Base-by-base conservation (phyloP, 2,329 filamentous ascomycete species). In the Aspergillus pseudoterreus region DNA sequence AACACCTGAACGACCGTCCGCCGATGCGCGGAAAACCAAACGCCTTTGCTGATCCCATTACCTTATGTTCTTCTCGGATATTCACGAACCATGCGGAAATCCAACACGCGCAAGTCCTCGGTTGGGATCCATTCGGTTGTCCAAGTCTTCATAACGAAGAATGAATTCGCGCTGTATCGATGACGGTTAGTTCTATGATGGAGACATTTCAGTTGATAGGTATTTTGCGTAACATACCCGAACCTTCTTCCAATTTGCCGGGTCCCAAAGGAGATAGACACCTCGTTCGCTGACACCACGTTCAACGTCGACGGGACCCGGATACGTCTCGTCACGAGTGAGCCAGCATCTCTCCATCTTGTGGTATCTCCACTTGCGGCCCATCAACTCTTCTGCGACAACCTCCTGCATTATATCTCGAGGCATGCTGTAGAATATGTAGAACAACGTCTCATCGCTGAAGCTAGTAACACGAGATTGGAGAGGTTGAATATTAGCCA, bases 371-470 rank as follows among this genome's bases (percentile, higher is more conserved):
- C 76, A 79, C 58, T 79, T 79, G 53, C 76, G 71, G 17, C 72
- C 71, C 70, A 78, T 78, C 62, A 87, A 69, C 63, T 87, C 84
- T 51, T 79, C 76, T 6, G 84, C 84, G 5, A 83, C 84, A 43
- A 84, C 72, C 63, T 87, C 84, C 63, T 87, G 84, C 65, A 83
- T 75, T 50, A 85, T 78, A 61, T 86, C 83, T 52, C 82, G 75
- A 12, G 84, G 83, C 72, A 82, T 81, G 56, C 82, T 83, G 70
- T 86, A 87, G 75, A 87, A 87, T 53, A 87, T 85, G 63, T 82
- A 84, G 64, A 87, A 85, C 4, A 87, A 73, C 0, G 84, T 87
- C 64, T 87, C 84, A 57, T 83, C 77, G 39, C 76, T 79, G 66
- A 85, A 84, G 49, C 78, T 79, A 3, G 75, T 70, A 57, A 85